phyloP scores from a whole-genome alignment of 768 basidiomycete genomes.

The Leccinum imitatum region DNA sequence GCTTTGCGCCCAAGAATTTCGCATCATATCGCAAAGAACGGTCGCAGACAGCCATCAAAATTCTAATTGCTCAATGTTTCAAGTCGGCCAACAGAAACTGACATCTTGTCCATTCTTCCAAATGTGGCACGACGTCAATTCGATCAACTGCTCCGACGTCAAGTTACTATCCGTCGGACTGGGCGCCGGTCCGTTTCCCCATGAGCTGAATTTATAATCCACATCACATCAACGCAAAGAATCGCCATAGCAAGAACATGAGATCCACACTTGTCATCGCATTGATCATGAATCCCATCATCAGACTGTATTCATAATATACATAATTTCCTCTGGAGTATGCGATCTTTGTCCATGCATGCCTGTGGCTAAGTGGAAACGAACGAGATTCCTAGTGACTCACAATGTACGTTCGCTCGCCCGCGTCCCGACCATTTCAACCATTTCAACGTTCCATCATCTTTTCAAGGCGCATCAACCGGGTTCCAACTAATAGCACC shows the following conservation, averaged over 20 bases:
- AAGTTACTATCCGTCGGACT: background rate
- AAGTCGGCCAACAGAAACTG: background rate
- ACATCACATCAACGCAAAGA: background rate
- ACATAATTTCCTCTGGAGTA: background rate
- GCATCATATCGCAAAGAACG: background rate
- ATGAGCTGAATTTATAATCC: background rate
- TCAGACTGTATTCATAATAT: background rate
- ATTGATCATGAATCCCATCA: background rate
- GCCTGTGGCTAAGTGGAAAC: background rate
- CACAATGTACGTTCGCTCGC: background rate
- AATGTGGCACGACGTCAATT: background rate
- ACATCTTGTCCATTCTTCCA: background rate
- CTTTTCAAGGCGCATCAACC: slow-evolving; percentile 44
- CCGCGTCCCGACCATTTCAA: background rate
- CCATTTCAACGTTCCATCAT: background rate
- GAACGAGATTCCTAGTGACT: background rate
- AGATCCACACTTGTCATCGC: background rate
- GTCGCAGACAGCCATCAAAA: background rate
- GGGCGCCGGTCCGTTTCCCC: background rate
- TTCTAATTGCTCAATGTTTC: background rate
- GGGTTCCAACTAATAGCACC: slow-evolving; percentile 88
- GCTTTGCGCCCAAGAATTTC: background rate
- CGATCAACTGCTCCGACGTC: background rate
- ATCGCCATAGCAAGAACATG: background rate
- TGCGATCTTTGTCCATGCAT: background rate